Evolutionary conservation across 2,329 filamentous ascomycete genomes (phyloP).

Genomic region (Aspergillus sergii): DNA sequence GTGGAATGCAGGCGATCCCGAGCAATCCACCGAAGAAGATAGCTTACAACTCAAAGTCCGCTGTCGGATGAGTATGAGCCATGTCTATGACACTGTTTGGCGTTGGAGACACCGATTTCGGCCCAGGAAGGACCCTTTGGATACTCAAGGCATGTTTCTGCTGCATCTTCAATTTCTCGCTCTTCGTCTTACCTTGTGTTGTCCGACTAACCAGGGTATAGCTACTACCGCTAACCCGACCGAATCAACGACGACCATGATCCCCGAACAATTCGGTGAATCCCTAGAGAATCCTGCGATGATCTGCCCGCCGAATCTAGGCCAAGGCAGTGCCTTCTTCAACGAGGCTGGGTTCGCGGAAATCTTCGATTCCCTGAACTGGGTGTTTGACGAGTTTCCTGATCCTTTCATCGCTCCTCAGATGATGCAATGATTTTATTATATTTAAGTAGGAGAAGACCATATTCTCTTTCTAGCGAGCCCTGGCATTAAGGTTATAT

Average conservation of each 20-base stretch:
- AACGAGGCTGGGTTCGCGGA: conserved; percentile 60
- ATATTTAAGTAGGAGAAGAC: no score
- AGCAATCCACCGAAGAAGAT: conserved; percentile 33
- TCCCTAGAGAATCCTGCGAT: conserved; percentile 25
- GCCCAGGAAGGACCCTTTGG: conserved; percentile 60
- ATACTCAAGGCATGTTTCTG: conserved; percentile 64
- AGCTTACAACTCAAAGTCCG: conserved; percentile 63
- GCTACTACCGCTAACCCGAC: conserved; percentile 40
- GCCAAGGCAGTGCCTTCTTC: conserved; percentile 39
- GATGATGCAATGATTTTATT: conserved; percentile 25
- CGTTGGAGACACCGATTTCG: conserved; percentile 67
- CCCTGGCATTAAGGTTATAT: not conserved
- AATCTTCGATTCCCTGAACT: conserved; percentile 87
- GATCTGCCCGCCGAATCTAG: conserved; percentile 38
- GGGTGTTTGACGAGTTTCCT: conserved; percentile 86
- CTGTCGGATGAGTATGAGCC: conserved; percentile 66
- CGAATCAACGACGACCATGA: conserved; percentile 28
- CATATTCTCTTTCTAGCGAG: not conserved
- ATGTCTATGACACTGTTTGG: conserved; percentile 68
- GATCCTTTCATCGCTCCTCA: conserved; percentile 55
- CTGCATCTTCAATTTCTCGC: conserved; percentile 1
- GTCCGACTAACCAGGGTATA: conserved; percentile 19
- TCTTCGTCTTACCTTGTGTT: conserved; percentile 12
- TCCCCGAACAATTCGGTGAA: conserved; percentile 33
- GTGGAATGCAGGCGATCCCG: conserved; percentile 55